Base-by-base conservation (phyloP, 495 filamentous ascomycete genomes). In the Hyaloscypha variabilis region DNA sequence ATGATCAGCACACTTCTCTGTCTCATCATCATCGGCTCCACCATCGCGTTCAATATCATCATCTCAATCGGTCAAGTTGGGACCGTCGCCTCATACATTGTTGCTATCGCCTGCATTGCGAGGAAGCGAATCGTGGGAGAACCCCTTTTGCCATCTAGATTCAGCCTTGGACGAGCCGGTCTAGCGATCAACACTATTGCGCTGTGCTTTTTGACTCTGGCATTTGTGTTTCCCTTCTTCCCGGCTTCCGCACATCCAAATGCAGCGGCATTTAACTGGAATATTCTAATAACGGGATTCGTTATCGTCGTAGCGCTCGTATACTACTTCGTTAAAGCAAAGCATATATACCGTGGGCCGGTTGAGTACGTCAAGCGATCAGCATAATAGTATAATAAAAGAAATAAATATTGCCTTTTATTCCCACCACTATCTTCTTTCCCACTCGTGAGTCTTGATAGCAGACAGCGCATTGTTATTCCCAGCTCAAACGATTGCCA, bases 221-320 rank as follows among this genome's bases (percentile, higher is more conserved):
- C 80, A 1, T 85, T 85, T 64, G 71, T 85, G 21, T 85, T 87
- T 69, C 74, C 78, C 0, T 85, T 85, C 69, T 87, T 85, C 68
- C 84, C 85, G 0, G 63, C 79, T 19, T 70, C 65, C 1, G 76
- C 78, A 17, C 69, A 77, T n/a, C 77, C 83, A 3, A 77, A 71
- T 21, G 34, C 67, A 8, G 69, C 72, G 54, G 78, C 68, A 0
- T 83, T 83, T 81, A 85, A 85, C 57, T 83, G 80, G 77, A 79
- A 79, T 46, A 69, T 78, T 57, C 75, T 76, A 1, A 81, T 84
- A 73, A 83, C 81, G 57, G 74, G 76, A 29, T 79, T 76, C 8
- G 73, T 82, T 55, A 74, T 81, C 39, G 53, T 74, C 8, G 80
- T 82, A 62, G 80, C 82, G 24, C 77, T 78, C 31, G 54, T 70